These are phyloP conservation scores for Yamadazyma taylorii DNA, from an alignment of 1,139 yeast genomes.

Conservation along the genomic window DNA sequence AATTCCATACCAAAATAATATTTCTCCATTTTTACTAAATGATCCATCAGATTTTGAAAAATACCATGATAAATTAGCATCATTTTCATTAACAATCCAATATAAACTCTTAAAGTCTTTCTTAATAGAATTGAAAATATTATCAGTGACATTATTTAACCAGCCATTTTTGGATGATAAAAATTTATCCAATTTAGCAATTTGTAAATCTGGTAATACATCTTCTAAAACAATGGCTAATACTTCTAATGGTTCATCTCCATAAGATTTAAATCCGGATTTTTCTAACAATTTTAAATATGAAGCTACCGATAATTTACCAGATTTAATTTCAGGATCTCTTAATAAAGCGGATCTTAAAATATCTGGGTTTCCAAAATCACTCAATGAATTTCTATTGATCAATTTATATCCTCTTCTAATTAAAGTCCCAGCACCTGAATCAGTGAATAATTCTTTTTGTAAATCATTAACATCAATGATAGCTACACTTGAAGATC, in stretches of 20 bases:
- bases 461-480: constrained; percentile 93
- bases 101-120: constrained; percentile 73
- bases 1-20: constrained; percentile 94
- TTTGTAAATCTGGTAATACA: constrained; percentile 22
- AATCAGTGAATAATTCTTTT: constrained; percentile 95
- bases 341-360: constrained; percentile 75
- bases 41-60: constrained; percentile 94
- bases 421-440: constrained; percentile 98
- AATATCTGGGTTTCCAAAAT: constrained; percentile 74
- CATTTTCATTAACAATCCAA: constrained; percentile 91
- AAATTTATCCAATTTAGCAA: constrained; percentile 84
- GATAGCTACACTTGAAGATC: constrained; percentile 97
- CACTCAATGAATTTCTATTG: constrained; percentile 65
- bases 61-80: constrained; percentile 88
- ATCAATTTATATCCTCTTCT: constrained; percentile 93
- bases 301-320: constrained; percentile 75
- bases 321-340: constrained; percentile 72
- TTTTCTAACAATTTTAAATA: constrained; percentile 73
- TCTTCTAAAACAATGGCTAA: constrained; percentile 72
- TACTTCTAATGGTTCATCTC: constrained; percentile 95
- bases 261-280: constrained; percentile 71
- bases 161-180: constrained; percentile 89
- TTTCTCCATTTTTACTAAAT: constrained; percentile 82
- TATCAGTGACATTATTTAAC: constrained; percentile 96
- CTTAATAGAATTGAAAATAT: constrained; percentile 79